A percentile compares a stretch with the other conserved stretches of the same genome.
phyloP scores from a whole-genome alignment of 805 yeast species.

The Candida xiaguanensis region DNA sequence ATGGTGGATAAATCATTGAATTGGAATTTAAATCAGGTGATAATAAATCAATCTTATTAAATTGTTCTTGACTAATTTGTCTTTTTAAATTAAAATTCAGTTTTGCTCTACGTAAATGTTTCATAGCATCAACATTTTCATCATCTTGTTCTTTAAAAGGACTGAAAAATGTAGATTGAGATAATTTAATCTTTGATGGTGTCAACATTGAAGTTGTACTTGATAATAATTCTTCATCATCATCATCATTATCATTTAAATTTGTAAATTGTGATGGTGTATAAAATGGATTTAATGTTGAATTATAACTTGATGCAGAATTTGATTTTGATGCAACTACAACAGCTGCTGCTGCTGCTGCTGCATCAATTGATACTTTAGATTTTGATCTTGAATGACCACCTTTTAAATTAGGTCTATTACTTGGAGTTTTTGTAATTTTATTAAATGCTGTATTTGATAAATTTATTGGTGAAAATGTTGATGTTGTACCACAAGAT shows the following conservation, averaged over 20 bases:
- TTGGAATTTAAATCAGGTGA: conserved; percentile 21
- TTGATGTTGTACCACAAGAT: conserved; percentile 9
- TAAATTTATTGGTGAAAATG: conserved; percentile 21
- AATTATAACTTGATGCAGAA: conserved; percentile 8
- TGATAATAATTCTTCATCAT: conserved; percentile 17
- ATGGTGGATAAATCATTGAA: not conserved
- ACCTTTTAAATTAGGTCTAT: conserved; percentile 20
- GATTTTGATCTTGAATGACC: conserved; percentile 42
- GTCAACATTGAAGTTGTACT: conserved; percentile 19
- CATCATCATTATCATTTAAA: conserved; percentile 22
- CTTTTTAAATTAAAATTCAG: conserved; percentile 19
- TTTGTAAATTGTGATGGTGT: conserved; percentile 22
- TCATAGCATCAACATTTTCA: conserved; percentile 42
- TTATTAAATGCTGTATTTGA: conserved; percentile 16
- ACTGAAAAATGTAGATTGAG: conserved; percentile 13
- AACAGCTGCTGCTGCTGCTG: conserved; percentile 15
- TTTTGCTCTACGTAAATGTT: conserved; percentile 36
- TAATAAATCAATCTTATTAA: conserved; percentile 20
- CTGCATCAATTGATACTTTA: conserved; percentile 33
- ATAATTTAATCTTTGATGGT: conserved; percentile 10
- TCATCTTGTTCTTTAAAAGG: conserved; percentile 23
- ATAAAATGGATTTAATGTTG: conserved; percentile 27
- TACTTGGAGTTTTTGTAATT: conserved; percentile 38
- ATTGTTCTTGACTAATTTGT: not conserved
- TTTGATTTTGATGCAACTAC: conserved; percentile 10